Evolutionary conservation across 257 asterid genomes (phyloP).

Genomic region (Anisodus acutangulus): DNA sequence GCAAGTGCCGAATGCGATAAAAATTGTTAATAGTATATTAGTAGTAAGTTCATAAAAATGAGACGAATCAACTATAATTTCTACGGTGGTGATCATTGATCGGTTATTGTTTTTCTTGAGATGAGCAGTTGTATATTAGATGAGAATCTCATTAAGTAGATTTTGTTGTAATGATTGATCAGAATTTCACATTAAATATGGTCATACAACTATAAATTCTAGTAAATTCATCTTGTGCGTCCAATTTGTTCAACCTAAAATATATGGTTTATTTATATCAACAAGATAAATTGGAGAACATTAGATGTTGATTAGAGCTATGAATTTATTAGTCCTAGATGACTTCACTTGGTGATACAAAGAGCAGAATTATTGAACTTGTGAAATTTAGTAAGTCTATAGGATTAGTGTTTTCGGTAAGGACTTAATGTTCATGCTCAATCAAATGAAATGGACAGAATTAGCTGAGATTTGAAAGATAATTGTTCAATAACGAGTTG

Average conservation of each 20-base stretch:
- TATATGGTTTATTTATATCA: background rate
- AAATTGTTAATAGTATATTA: no score
- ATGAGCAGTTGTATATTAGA: background rate
- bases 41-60: no score
- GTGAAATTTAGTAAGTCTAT: background rate
- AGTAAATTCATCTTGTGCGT: background rate
- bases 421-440: constrained; percentile 6
- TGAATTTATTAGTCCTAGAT: background rate
- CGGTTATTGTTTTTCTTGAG: no score
- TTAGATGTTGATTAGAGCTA: background rate
- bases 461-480: constrained; percentile 8
- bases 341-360: background rate
- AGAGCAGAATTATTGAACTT: background rate
- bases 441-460: background rate
- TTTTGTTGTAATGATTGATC: background rate
- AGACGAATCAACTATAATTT: no score
- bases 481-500: background rate
- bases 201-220: background rate
- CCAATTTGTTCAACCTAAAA: background rate
- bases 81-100: no score
- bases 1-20: no score
- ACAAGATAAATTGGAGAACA: background rate
- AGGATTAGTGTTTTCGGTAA: background rate
- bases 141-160: background rate
- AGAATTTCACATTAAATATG: background rate